Conservation (phyloP, 1,139 yeast genomes). For the Arxiozyma telluris region DNA sequence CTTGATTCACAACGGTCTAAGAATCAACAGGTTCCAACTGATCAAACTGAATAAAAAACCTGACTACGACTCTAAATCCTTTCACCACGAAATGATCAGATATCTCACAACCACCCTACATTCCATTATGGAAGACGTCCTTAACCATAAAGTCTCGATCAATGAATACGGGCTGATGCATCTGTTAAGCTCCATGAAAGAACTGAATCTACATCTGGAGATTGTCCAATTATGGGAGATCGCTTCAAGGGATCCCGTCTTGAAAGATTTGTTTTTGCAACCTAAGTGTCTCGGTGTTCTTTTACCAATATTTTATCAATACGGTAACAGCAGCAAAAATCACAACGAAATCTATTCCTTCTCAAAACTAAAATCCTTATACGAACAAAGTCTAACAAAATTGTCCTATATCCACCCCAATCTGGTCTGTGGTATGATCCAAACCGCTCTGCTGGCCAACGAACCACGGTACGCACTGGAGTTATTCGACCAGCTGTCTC, state of each 20-base stretch:
- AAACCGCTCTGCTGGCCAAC: slow-evolving; percentile 44
- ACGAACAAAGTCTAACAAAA: slow-evolving; percentile 33
- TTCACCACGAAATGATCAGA: slow-evolving; percentile 39
- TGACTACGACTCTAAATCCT: slow-evolving; percentile 44
- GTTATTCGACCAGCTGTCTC: slow-evolving; percentile 36
- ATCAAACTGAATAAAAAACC: slow-evolving; percentile 42
- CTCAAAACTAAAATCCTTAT: slow-evolving; percentile 46
- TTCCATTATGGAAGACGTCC: slow-evolving; percentile 40
- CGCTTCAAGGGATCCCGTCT: slow-evolving; percentile 27
- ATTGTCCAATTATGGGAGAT: slow-evolving; percentile 46
- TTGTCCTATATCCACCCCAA: slow-evolving; percentile 38
- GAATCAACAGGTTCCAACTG: slow-evolving; percentile 41
- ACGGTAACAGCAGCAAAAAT: slow-evolving; percentile 31
- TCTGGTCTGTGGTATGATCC: slow-evolving; percentile 48
- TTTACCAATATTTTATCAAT: slow-evolving; percentile 56
- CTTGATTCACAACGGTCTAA: slow-evolving; percentile 40
- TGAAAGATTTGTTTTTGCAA: slow-evolving; percentile 30
- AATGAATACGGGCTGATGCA: slow-evolving; percentile 48
- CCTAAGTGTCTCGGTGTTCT: slow-evolving; percentile 61
- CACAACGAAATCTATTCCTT: slow-evolving; percentile 31
- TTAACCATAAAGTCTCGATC: slow-evolving; percentile 31
- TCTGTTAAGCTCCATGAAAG: slow-evolving; percentile 46
- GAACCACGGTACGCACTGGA: slow-evolving; percentile 42
- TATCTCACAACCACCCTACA: slow-evolving; percentile 38
- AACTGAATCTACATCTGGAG: slow-evolving; percentile 42